Percentiles rank a stretch among this genome's conserved stretches.
Evolutionary conservation across 2,329 filamentous ascomycete species (phyloP).

Genomic region (Zymoseptoria ardabiliae): DNA sequence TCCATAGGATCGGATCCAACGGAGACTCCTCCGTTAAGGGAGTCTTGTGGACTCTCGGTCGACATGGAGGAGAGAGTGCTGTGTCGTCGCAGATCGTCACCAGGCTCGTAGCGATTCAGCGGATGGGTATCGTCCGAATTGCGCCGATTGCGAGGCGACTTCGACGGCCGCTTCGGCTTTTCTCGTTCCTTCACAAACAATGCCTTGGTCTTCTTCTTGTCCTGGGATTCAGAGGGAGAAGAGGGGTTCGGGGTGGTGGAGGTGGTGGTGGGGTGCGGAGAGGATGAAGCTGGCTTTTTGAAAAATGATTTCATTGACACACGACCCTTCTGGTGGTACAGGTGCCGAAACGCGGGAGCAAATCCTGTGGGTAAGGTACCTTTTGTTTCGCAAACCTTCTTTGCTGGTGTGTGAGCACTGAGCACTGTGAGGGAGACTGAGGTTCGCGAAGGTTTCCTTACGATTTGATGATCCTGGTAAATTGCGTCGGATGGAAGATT

Average conservation of each 20-base stretch:
- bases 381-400: neutral
- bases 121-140: conserved; percentile 54
- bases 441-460: neutral
- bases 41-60: conserved; percentile 11
- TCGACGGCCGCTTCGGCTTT: conserved; percentile 17
- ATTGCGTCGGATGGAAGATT: neutral
- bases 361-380: neutral
- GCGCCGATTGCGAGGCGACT: conserved; percentile 26
- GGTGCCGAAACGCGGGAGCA: neutral
- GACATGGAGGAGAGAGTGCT: conserved; percentile 47
- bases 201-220: conserved; percentile 19
- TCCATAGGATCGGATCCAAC: conserved; percentile 24
- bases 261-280: neutral
- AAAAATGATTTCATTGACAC: neutral
- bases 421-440: neutral
- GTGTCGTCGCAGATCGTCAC: conserved; percentile 75
- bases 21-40: conserved; percentile 18
- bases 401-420: neutral
- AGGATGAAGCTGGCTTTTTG: neutral
- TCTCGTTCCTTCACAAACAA: conserved; percentile 22
- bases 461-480: neutral
- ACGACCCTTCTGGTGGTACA: neutral
- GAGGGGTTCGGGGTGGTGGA: neutral
- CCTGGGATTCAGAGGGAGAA: neutral
- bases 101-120: conserved; percentile 83